phyloP scores from a whole-genome alignment of 2,329 filamentous ascomycete species.

The Immersiporthe knoxdaviesiana region DNA sequence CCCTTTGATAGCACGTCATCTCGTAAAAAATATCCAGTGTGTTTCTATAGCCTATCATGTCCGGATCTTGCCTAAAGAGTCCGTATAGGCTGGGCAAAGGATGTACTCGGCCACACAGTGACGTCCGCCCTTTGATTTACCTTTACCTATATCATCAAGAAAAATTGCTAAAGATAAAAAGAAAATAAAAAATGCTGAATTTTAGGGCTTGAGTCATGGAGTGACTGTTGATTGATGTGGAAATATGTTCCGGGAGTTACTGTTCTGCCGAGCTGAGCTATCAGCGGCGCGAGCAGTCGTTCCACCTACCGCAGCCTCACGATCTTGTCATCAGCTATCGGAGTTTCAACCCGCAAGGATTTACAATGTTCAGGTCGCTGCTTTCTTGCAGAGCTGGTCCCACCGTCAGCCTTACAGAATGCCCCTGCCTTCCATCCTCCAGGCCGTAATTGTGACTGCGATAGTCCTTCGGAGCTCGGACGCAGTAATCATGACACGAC shows the following conservation, averaged over 20 bases:
- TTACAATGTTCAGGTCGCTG: neutral
- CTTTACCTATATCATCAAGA: neutral
- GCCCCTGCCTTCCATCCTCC: neutral
- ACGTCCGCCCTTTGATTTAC: neutral
- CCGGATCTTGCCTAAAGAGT: neutral
- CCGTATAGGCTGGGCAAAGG: neutral
- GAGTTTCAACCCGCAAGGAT: neutral
- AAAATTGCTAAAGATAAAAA: neutral
- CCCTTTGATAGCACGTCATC: neutral
- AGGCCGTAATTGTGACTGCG: neutral
- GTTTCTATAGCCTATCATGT: neutral
- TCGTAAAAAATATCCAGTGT: neutral
- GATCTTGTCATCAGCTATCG: neutral
- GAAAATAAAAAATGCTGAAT: too few relatives aligned
- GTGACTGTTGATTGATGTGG: neutral
- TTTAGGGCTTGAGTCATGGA: too few relatives aligned
- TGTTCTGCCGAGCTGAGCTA: constrained; percentile 3
- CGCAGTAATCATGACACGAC: neutral
- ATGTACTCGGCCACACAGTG: neutral
- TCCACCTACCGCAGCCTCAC: neutral
- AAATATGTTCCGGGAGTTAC: neutral
- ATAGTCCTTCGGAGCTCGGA: neutral
- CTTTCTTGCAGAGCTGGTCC: neutral
- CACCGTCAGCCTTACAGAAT: neutral
- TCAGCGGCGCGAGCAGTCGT: neutral